Percentiles rank a stretch among this genome's conserved stretches.
Evolutionary conservation across 768 basidiomycete species (phyloP).

Genomic region (Boletus vermiculosoides): DNA sequence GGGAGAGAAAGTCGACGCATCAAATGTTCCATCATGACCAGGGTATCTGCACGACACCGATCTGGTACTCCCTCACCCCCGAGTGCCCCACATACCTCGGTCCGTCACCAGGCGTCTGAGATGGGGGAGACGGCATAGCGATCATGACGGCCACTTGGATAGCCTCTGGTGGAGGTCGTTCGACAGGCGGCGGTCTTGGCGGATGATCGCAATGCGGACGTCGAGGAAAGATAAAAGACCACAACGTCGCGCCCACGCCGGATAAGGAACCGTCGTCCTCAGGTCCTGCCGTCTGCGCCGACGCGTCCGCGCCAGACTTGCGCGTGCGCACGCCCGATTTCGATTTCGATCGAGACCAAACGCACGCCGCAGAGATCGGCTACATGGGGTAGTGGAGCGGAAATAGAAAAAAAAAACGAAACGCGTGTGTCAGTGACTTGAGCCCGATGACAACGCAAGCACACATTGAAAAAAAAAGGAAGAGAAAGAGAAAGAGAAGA

Average conservation of each 20-base stretch:
- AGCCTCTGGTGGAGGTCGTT: constrained; percentile 19
- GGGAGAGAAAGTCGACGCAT: background rate
- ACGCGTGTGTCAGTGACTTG: background rate
- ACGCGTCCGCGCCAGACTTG: background rate
- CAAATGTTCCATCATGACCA: constrained; percentile 27
- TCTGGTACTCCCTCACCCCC: constrained; percentile 38
- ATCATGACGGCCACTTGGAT: constrained; percentile 47
- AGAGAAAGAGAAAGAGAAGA: background rate
- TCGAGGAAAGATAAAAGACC: constrained; percentile 4
- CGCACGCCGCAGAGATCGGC: constrained; percentile 24
- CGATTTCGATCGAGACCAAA: constrained; percentile 17
- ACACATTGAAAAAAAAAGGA: background rate
- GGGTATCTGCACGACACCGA: constrained; percentile 42
- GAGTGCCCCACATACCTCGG: constrained; percentile 7
- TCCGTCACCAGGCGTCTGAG: background rate
- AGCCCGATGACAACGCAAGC: background rate
- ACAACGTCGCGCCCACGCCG: constrained; percentile 2
- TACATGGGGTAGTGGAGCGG: background rate
- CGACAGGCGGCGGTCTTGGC: constrained; percentile 12
- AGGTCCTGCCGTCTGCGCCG: background rate
- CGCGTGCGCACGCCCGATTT: background rate
- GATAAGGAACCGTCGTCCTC: background rate
- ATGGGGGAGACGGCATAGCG: constrained; percentile 40
- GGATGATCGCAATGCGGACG: constrained; percentile 2
- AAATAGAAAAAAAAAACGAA: background rate